Base-by-base conservation (phyloP, 176 grass and related monocot species). In the Saccharum officinarum region DNA sequence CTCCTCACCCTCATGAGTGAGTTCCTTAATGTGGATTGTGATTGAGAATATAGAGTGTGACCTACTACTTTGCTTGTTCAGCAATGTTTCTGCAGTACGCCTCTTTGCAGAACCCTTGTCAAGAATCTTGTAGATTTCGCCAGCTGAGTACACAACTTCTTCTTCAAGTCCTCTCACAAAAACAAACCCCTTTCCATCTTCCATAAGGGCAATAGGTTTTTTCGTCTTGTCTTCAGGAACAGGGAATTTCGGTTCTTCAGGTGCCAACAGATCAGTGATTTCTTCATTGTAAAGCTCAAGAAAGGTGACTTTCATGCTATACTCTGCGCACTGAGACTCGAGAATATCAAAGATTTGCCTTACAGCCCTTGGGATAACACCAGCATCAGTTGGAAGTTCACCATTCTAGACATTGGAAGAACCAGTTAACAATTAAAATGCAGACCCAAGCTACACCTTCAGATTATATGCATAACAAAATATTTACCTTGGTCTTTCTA, bases 221-320 rank as follows among this genome's bases (percentile, higher is more conserved):
- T 99, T 99, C 5, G 90, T 72, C 86, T 99, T 99, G 41, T 99
- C 97, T 45, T 99, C 97, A 11, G 92, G 79, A 50, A 87, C 83
- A 41, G 90, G 80, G 10, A 99, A 97, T 90, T 94, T 97, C 4
- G 88, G 88, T 76, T 99, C 97, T 47, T 99, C 97, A 52, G 82
- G 79, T 46, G 94, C 92, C 78, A 99, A 86, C 66, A 99, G 86
- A 86, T 99, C 97, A 15, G 90, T 97, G 38, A 99, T 99, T 70
- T 99, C 97, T 86, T 99, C 97, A 70, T 99, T 99, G 80, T 99
- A 99, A 22, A 99, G 92, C 71, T 99, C 97, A 80, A 99, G 93
- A 84, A 97, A 97, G 13, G 97, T 97, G 73, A 99, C 97, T 86
- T 99, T 99, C 97, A 99, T 99, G 86, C 88, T 97, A 82, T 99